Evolutionary conservation across 768 basidiomycete genomes (phyloP), one percentile per base, ranked within the genome.

Genomic region (Megacollybia marginata): DNA sequence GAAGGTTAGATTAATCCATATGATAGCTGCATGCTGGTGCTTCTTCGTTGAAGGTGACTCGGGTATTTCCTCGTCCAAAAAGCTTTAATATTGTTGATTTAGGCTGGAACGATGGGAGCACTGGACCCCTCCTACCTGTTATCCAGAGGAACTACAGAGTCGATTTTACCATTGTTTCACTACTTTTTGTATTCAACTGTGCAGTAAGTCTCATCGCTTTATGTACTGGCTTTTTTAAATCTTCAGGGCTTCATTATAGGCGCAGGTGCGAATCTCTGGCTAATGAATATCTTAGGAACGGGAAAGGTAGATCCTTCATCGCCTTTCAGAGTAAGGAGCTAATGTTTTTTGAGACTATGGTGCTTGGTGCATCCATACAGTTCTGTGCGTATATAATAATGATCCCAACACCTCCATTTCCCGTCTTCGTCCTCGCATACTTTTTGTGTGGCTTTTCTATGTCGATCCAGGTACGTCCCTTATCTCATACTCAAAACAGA

Each of bases 51-150:
- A 19, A 13, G 80, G 79, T 28, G 6, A 28, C 2, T 6, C 6
- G 2, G 23, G 23, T 6, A 6, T 28, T 28, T 6, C 23, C 4
- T 28, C 6, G 23, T 28, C 23, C 23, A 28, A 28, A 6, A 6
- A 28, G 2, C 23, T 28, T 3, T 28, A 28, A 28, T 28, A 28
- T 6, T 2, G 23, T 73, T 45, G 52, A 76, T 5, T 63, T 58
- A 10, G 80, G 79, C 9, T 82, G 80, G 79, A 78, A 75, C 54
- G 79, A 79, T 54, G 73, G 72, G 15, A 69, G 74, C 0, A 73
- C 72, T 12, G 79, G 80, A 2, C 78, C 80, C 2, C 56, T 82
- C n/a, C 55, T 82, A 2, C 81, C 80, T 1, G 66, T 70, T 4
- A 72, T 82, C 20, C 80, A 80, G 57, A 54, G 50, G 2, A 65